Evolutionary conservation across 2,329 filamentous ascomycete species (phyloP), one percentile per base, ranked within the genome.

Genomic region (Phoma herbarum): DNA sequence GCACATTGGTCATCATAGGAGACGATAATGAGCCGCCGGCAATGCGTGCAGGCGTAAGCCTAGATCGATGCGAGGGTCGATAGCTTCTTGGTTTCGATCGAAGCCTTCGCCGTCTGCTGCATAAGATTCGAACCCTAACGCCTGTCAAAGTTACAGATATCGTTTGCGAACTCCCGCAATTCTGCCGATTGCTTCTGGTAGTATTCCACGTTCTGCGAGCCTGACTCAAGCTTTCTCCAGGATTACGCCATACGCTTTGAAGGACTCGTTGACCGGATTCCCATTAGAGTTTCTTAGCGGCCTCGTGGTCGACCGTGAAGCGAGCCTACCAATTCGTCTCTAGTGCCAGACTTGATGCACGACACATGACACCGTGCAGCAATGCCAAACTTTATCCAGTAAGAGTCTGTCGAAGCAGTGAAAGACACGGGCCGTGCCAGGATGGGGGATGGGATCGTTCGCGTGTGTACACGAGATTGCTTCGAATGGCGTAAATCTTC

Each of bases 321-420:
- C 62, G 52, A 66, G 55, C 52, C 55, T 41, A 59, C 61, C 45
- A 47, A 47, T 8, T 53, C 41, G 11, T 44, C 35, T 39, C 50
- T 64, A 61, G 64, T 60, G 53, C 48, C 45, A 48, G 43, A 43
- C 49, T 52, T 45, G 39, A 67, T 65, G 62, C 66, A 64, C 60
- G 60, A 66, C 62, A 64, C 67, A 67, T 62, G 63, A 63, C 65
- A 59, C 59, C 44, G 46, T 46, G 37, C 58, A 51, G 20, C 52
- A 49, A 43, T 62, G 22, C 57, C 28, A 60, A 64, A 66, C 60
- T 52, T 54, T 60, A 60, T 58, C 39, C 44, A 29, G 42, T 33
- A 29, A 46, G 31, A 37, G 31, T 55, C 53, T 28, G 60, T 52
- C 63, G 55, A 56, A 57, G 25, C 52, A 45, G 52, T 55, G 33